Evolutionary conservation across 805 yeast species (phyloP), one percentile per base, ranked within the genome.

Genomic region (Suhomyces canberraensis): DNA sequence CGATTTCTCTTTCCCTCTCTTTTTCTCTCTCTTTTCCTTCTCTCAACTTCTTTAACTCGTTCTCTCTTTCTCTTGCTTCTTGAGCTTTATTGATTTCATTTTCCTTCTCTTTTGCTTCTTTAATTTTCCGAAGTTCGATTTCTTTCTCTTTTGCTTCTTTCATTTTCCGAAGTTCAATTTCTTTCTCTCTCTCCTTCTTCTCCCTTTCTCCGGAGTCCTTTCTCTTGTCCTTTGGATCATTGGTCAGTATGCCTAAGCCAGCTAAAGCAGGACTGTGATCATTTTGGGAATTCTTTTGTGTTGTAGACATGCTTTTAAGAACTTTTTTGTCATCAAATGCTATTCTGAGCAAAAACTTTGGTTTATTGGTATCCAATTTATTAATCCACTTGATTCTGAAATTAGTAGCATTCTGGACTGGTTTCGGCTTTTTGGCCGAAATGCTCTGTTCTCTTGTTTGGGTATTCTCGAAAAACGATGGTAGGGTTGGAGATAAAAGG

Each of bases 401-500:
- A 11, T 4, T 15, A 11, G 13, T 8, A 8, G 26, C 26, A 7
- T 20, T 20, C 8, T 7, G 8, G 8, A 20, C 22, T 4, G 52
- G 54, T 11, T 44, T 48, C 3, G 42, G 41, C 19, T 38, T 25
- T 18, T 37, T 16, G 9, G 14, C 6, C 22, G 21, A 7, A 4
- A 7, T 32, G 19, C 2, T n/a, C 18, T 3, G 16, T 16, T 4
- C 17, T 16, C 16, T 21, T 25, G 25, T n/a, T 11, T 29, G 25
- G 34, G 31, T 9, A 21, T 34, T 9, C 29, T 46, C 52, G 31
- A 60, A 60, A 6, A 54, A 48, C 16, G 56, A 41, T 8, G 67
- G 67, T 16, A 61, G 48, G 9, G 67, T 60, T 9, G 68, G 67
- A 7, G 64, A 56, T 15, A 62, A 39, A 42, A 60, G 51, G 11